Conservation (phyloP, 192 early-diverging fungal species). For the Coemansia guatemalensis region DNA sequence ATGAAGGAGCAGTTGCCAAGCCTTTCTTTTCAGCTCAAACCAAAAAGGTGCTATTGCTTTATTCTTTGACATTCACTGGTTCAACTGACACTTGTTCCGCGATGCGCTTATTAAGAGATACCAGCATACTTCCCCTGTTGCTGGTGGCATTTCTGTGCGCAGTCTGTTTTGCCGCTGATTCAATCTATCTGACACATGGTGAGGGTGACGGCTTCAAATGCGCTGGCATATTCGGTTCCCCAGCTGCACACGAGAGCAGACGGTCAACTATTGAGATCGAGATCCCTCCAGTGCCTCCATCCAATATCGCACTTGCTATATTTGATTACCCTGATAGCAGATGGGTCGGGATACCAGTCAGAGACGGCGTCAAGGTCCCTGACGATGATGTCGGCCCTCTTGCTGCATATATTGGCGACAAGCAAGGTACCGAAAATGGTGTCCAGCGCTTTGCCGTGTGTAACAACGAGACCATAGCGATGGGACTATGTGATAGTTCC, state of each 20-base stretch:
- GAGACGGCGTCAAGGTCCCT: conserved; percentile 31
- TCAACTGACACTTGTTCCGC: no score
- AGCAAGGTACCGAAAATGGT: conserved; percentile 5
- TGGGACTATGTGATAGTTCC: conserved; percentile 55
- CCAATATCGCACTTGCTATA: conserved; percentile 38
- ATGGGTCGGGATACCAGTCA: conserved; percentile 47
- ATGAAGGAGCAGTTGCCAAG: no score
- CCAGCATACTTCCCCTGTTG: neutral
- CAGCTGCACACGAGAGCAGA: conserved; percentile 11
- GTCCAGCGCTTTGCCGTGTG: conserved; percentile 51
- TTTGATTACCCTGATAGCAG: conserved; percentile 46
- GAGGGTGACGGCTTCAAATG: conserved; percentile 48
- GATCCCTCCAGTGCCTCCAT: conserved; percentile 44
- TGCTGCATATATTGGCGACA: conserved; percentile 14
- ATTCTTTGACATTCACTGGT: no score
- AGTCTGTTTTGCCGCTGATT: conserved; percentile 17
- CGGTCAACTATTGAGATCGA: conserved; percentile 40
- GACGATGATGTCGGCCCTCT: conserved; percentile 33
- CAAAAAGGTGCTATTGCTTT: no score
- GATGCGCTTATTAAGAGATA: no score
- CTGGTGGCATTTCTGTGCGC: conserved; percentile 3
- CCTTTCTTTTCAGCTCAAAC: no score
- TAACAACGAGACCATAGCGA: conserved; percentile 54
- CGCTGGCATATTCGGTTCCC: conserved; percentile 44
- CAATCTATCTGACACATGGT: conserved; percentile 38